Conservation (phyloP, 371 early-diverging fungal species). For the Circinella minor region DNA sequence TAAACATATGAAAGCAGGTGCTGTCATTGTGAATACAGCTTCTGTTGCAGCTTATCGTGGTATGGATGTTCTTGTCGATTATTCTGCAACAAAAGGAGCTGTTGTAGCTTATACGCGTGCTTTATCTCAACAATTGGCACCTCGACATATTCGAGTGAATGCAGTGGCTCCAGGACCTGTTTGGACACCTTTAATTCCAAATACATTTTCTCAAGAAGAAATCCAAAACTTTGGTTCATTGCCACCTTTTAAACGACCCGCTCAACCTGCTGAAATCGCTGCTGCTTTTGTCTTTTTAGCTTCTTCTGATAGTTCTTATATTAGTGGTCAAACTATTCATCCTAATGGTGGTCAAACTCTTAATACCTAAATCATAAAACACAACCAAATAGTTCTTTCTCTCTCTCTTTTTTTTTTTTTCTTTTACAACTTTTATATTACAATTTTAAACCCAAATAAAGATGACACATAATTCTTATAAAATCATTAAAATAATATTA, state of each 20-base stretch:
- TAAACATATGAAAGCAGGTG: conserved; percentile 53
- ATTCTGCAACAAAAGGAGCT: conserved; percentile 60
- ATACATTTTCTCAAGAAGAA: conserved; percentile 65
- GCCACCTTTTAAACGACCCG: conserved; percentile 72
- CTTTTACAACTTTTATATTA: too few relatives aligned
- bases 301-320: conserved; percentile 64
- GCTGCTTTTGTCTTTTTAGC: conserved; percentile 67
- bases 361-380: conserved; percentile 45
- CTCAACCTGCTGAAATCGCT: conserved; percentile 69
- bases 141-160: conserved; percentile 66
- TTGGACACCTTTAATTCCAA: conserved; percentile 71
- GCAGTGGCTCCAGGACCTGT: conserved; percentile 72
- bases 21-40: conserved; percentile 60
- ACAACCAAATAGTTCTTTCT: too few relatives aligned
- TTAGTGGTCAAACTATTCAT: conserved; percentile 67
- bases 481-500: too few relatives aligned
- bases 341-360: conserved; percentile 56
- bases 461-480: too few relatives aligned
- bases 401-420: too few relatives aligned
- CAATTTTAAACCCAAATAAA: too few relatives aligned
- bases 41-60: conserved; percentile 68
- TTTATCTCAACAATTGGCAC: conserved; percentile 63
- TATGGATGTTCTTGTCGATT: conserved; percentile 59
- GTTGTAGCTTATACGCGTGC: conserved; percentile 67
- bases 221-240: conserved; percentile 70